Conservation (phyloP, 257 asterid genomes). For the Fraxinus pennsylvanica region DNA sequence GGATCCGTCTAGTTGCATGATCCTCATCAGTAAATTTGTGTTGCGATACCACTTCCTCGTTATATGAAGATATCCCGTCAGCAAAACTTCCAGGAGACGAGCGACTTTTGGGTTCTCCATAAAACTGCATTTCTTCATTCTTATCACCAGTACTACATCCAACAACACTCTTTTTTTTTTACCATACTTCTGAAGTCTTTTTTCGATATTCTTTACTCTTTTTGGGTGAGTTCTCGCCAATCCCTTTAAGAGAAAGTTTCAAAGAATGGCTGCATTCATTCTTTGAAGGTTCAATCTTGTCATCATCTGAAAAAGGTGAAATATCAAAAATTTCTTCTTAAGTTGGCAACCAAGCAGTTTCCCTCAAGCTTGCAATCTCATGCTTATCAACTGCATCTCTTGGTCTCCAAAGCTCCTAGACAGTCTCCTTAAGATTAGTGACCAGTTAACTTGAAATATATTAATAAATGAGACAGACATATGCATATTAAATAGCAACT, state of each 20-base stretch:
- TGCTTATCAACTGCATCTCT: constrained; percentile 71
- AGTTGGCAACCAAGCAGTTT: constrained; percentile 89
- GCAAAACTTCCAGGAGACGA: neutral
- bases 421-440: too few species aligned
- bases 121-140: constrained; percentile 41
- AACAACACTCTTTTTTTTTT: constrained; percentile 47
- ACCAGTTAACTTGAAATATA: too few species aligned
- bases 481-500: too few species aligned
- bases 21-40: constrained; percentile 60
- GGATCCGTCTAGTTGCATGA: constrained; percentile 29
- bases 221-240: constrained; percentile 67
- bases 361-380: constrained; percentile 78
- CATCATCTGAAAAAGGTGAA: constrained; percentile 93
- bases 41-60: constrained; percentile 43
- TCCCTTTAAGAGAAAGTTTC: constrained; percentile 77
- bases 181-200: constrained; percentile 65
- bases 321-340: constrained; percentile 80
- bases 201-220: constrained; percentile 71
- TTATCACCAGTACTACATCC: constrained; percentile 39
- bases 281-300: constrained; percentile 64
- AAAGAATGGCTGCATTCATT: constrained; percentile 66
- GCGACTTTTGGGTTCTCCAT: constrained; percentile 12
- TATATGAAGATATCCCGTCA: constrained; percentile 19
- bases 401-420: too few species aligned
- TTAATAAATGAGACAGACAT: neutral